Evolutionary conservation across 1,284 basidiomycete species (phyloP), one percentile per base, ranked within the genome.

Genomic region (Malassezia equina): DNA sequence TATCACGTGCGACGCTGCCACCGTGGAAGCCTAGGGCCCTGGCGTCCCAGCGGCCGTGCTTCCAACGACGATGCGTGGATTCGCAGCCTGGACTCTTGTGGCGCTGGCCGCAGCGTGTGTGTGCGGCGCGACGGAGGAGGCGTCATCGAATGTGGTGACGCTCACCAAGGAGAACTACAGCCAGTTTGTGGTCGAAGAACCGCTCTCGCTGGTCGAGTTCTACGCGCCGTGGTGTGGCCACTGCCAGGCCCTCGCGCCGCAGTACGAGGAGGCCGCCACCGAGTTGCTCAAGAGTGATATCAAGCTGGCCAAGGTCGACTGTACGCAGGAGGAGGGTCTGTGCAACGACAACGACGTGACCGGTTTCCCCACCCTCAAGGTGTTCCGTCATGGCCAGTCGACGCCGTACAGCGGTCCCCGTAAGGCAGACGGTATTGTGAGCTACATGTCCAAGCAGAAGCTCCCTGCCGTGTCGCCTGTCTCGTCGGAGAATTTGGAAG

Each of bases 371-470:
- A 87, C 86, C 15, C 77, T 90, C 65, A 90, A 94, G 76, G 85
- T 98, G 45, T 98, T 91, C 84, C 85, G 85, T 66, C 82, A 86
- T 61, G 94, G 93, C 57, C 81, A 40, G 75, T 79, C 21, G 86
- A 90, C 51, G 42, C 67, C 67, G 17, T 98, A 98, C 78, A 77
- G 75, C 59, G 94, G 94, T 45, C 86, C 90, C 41, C 82, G 94
- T 56, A 89, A 95, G 78, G 85, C 90, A 15, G 94, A 98, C 65
- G 93, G 94, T 28, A 98, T 99, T 71, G 80, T 96, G 75, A 85
- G 84, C 75, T 96, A 96, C 81, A 96, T 99, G 94, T 77, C 83
- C 80, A 96, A 98, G 90, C 94, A 96, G 81, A 84, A 88, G 8
- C 83, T 98, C 17, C 94, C 94, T n/a, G 89, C 94, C 36, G 84